Base-by-base conservation (phyloP, 306 rosid species). In the Ormosia emarginata region DNA sequence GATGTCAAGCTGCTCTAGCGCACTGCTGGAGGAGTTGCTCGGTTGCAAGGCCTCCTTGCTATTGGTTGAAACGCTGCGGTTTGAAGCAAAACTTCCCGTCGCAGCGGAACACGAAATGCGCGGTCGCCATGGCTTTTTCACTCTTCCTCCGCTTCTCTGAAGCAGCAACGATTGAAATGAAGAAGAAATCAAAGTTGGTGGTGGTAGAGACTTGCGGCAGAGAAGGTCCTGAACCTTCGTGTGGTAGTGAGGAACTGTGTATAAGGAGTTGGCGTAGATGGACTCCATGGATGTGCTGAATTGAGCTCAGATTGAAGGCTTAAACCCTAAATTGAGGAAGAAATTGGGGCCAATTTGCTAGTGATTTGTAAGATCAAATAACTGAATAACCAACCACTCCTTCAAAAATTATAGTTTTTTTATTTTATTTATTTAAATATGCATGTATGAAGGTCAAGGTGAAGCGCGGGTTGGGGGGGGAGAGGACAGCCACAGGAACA, bases 1-100 rank as follows among this genome's bases (percentile, higher is more conserved):
- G 83, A 96, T 79, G 34, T 96, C 99, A 37, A 93, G 99, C 91
- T 84, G 97, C 87, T 96, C 98, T 86, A 96, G 75, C 55, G 99
- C 99, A 81, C 83, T 78, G 84, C 85, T 91, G 0, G 57, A 62
- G 5, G 92, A 65, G 52, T 87, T 91, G 36, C 77, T 75, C 80
- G 36, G 2, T 50, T 73, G 75, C 85, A 62, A 77, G 2, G 64
- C 80, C 29, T 71, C 78, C 41, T 67, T 63, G 43, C 71, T 11
- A 46, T 13, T 69, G 56, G 43, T 69, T 46, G 73, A 79, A 52
- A 74, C 89, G 56, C 52, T 86, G 8, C 87, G 83, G 57, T 71
- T 82, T 15, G 87, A 8, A 0, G 40, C 52, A 0, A 75, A 74
- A 62, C 75, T 79, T 17, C 71, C 86, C 2, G 89, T 74, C 2